These are phyloP conservation scores for Terana coerulea DNA, from an alignment of 768 basidiomycete species.

Conservation along the genomic window DNA sequence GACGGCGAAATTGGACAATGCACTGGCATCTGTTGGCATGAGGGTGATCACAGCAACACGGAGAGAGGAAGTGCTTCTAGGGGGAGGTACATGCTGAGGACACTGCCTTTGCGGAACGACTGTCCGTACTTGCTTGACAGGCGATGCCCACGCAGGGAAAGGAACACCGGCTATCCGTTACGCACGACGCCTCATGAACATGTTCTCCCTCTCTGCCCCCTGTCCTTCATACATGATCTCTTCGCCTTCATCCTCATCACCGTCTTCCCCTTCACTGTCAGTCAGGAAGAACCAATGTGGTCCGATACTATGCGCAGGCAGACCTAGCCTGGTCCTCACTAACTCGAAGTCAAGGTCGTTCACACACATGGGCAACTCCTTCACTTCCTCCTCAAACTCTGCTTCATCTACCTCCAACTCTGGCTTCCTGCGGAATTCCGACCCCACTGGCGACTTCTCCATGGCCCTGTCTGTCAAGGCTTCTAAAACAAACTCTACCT, in stretches of 20 bases:
- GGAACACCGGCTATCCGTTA: too few relatives aligned
- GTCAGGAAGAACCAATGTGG: conserved; percentile 17
- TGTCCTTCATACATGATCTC: conserved; percentile 8
- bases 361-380: conserved; percentile 17
- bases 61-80: too few relatives aligned
- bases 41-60: too few relatives aligned
- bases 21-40: too few relatives aligned
- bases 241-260: conserved; percentile 4
- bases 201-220: neutral
- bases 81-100: too few relatives aligned
- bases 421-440: conserved; percentile 15
- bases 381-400: conserved; percentile 10
- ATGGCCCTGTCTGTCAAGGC: conserved; percentile 24
- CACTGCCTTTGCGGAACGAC: too few relatives aligned
- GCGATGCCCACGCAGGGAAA: too few relatives aligned
- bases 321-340: conserved; percentile 25
- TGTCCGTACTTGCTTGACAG: too few relatives aligned
- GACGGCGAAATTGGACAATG: too few relatives aligned
- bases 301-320: conserved; percentile 15
- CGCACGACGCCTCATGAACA: neutral
- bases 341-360: conserved; percentile 30
- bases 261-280: conserved; percentile 7
- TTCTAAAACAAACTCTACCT: conserved; percentile 27
- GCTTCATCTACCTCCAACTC: conserved; percentile 21
- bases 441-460: conserved; percentile 26